Percentiles rank a stretch among this genome's conserved stretches.
phyloP scores from a whole-genome alignment of 2,329 filamentous ascomycete species.

The Phoma sp. region DNA sequence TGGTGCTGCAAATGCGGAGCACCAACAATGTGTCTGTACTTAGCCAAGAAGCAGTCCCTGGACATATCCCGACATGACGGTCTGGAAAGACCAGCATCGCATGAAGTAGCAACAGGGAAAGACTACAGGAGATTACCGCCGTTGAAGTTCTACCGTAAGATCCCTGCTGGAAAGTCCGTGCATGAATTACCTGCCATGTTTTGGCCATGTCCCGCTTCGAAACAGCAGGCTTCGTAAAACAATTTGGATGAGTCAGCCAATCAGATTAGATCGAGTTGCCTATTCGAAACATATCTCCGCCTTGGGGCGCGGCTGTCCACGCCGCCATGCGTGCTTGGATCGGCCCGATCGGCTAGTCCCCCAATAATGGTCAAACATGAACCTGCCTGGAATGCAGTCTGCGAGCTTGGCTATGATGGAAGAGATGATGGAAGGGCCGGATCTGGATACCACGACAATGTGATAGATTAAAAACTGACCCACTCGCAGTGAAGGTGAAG shows the following conservation, averaged over 20 bases:
- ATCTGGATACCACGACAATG: constrained; percentile 5
- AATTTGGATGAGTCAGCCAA: constrained; percentile 2
- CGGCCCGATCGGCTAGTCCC: constrained; percentile 10
- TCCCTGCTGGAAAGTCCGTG: constrained; percentile 10
- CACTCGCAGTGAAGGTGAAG: constrained; percentile 11
- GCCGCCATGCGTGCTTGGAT: constrained; percentile 3
- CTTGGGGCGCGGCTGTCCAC: constrained; percentile 1
- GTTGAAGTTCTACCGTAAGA: not conserved
- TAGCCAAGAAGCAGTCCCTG: not conserved
- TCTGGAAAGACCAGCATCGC: not conserved
- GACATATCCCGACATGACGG: not conserved
- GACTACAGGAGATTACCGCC: constrained; percentile 2
- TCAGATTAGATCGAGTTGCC: constrained; percentile 9
- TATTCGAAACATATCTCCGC: constrained; percentile 10
- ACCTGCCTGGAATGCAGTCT: constrained; percentile 17
- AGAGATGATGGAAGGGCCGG: constrained; percentile 15
- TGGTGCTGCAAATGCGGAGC: not conserved
- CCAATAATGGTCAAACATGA: constrained; percentile 16
- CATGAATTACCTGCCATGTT: constrained; percentile 7
- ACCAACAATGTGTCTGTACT: not conserved
- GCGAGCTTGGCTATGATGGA: constrained; percentile 5
- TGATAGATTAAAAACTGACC: constrained; percentile 10
- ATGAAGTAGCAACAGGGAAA: constrained; percentile 1
- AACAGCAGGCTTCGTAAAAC: constrained; percentile 6
- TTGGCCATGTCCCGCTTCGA: constrained; percentile 9